Evolutionary conservation across 2,329 filamentous ascomycete genomes (phyloP).

Genomic region (Gliomastix tumulicola): DNA sequence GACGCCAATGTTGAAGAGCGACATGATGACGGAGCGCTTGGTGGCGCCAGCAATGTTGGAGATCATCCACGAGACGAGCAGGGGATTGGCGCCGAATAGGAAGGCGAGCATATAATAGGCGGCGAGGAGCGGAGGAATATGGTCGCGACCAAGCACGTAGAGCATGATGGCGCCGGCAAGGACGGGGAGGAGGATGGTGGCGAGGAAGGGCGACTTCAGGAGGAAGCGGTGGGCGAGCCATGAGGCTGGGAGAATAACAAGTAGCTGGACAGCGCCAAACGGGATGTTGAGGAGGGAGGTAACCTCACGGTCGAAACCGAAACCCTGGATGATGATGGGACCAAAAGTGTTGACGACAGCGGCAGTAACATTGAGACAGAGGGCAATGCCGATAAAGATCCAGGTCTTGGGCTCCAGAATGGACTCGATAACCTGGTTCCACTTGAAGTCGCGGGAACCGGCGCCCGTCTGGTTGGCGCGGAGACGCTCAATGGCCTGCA

Average conservation of each 20-base stretch:
- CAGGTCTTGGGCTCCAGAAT: conserved; percentile 43
- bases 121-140: conserved; percentile 36
- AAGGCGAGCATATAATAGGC: conserved; percentile 63
- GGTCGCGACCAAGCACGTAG: conserved; percentile 39
- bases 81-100: conserved; percentile 57
- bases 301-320: conserved; percentile 51
- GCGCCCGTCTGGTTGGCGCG: conserved; percentile 70
- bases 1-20: conserved; percentile 55
- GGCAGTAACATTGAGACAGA: conserved; percentile 59
- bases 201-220: conserved; percentile 49
- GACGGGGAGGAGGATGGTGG: conserved; percentile 48
- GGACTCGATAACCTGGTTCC: conserved; percentile 53
- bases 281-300: conserved; percentile 61
- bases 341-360: conserved; percentile 59
- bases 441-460: conserved; percentile 59
- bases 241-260: conserved; percentile 51
- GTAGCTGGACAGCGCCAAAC: conserved; percentile 54
- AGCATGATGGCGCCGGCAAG: conserved; percentile 52
- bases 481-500: conserved; percentile 64
- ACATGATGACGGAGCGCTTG: conserved; percentile 60
- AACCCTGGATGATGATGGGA: conserved; percentile 52
- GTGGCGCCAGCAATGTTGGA: conserved; percentile 62
- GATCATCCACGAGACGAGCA: conserved; percentile 63
- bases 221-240: conserved; percentile 50
- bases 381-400: conserved; percentile 52